Conservation (phyloP, 148 eudicot genomes). For the Beta vulgaris region DNA sequence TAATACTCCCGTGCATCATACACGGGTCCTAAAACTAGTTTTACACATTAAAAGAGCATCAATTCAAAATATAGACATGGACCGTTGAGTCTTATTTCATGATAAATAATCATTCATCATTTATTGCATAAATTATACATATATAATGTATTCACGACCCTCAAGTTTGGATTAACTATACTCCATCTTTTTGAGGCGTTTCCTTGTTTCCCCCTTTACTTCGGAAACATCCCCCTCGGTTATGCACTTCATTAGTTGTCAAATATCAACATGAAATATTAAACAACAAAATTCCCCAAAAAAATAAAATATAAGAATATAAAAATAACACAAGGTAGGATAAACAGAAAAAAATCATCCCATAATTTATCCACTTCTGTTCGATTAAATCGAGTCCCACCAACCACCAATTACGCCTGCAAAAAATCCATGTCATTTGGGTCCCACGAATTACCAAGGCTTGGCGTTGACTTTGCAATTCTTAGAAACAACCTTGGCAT, state of each 20-base stretch:
- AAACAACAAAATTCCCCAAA: not conserved
- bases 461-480: constrained; percentile 48
- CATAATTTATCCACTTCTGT: not conserved
- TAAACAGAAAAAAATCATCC: not conserved
- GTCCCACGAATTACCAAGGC: constrained; percentile 45
- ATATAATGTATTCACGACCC: not conserved
- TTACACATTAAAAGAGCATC: too few species aligned
- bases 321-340: constrained; percentile 5
- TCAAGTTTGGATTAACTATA: constrained; percentile 8
- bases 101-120: not conserved
- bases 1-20: too few species aligned
- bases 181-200: not conserved
- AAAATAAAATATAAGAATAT: not conserved
- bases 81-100: not conserved
- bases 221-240: not conserved
- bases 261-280: constrained; percentile 15
- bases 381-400: constrained; percentile 3
- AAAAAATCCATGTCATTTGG: constrained; percentile 3
- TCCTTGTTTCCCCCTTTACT: not conserved
- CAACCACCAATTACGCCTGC: not conserved
- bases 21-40: too few species aligned
- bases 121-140: constrained; percentile 12
- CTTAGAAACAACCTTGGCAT: constrained; percentile 54
- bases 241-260: not conserved
- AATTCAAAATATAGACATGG: not conserved